These are phyloP conservation scores for Hanseniaspora lindneri DNA, from an alignment of 805 yeast species.

Conservation along the genomic window DNA sequence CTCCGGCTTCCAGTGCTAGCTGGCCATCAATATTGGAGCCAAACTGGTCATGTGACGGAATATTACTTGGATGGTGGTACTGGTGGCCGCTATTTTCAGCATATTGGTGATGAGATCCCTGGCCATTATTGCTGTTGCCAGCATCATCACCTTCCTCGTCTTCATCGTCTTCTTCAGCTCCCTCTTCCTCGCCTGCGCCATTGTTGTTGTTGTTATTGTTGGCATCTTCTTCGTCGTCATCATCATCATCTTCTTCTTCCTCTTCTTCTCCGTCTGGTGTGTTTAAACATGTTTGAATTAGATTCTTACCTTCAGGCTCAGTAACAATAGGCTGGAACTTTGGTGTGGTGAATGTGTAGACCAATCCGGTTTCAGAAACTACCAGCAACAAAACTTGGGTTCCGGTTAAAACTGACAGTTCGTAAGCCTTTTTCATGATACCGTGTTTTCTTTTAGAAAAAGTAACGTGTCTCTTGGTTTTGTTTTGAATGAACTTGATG, in stretches of 20 bases:
- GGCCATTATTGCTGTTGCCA: constrained; percentile 7
- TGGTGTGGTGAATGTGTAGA: constrained; percentile 97
- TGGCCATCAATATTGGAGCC: constrained; percentile 15
- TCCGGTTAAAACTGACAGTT: constrained; percentile 88
- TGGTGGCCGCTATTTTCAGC: constrained; percentile 20
- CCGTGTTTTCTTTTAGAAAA: constrained; percentile 98
- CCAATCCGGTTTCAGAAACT: constrained; percentile 96
- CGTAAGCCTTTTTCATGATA: constrained; percentile 99
- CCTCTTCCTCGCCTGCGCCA: constrained; percentile 25
- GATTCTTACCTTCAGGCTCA: constrained; percentile 90
- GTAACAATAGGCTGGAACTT: constrained; percentile 96
- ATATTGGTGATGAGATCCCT: not conserved
- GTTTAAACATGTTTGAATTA: constrained; percentile 81
- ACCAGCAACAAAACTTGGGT: constrained; percentile 91
- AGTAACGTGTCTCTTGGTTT: constrained; percentile 94
- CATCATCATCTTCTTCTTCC: constrained; percentile 17
- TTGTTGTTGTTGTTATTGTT: constrained; percentile 65
- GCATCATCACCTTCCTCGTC: constrained; percentile 52
- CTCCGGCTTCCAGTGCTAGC: not conserved
- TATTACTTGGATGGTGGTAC: constrained; percentile 20
- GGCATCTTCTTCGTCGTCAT: constrained; percentile 16
- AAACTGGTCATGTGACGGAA: constrained; percentile 18
- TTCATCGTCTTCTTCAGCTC: constrained; percentile 21
- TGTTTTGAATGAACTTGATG: constrained; percentile 93
- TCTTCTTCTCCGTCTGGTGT: constrained; percentile 17